Evolutionary conservation across 495 filamentous ascomycete species (phyloP), one percentile per base, ranked within the genome.

Genomic region (Usnea hakonensis): DNA sequence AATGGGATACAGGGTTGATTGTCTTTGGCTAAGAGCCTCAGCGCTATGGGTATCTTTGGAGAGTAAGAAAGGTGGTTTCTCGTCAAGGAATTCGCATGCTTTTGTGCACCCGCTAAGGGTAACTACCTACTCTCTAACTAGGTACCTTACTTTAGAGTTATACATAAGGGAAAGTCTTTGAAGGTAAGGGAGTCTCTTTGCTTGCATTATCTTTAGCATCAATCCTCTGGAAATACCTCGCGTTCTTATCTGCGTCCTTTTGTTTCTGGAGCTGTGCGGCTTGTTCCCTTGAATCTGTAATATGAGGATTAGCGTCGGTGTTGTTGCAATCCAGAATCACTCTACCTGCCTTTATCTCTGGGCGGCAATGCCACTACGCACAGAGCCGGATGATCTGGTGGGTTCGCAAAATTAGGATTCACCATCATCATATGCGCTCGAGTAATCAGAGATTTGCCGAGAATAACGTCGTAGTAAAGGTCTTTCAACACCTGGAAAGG

Each of bases 351-450:
- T 58, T 58, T 58, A 16, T 58, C 40, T 46, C 46, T 58, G 16
- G 57, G 57, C 17, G 28, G 40, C 35, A 58, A 40, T 32, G 32
- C 41, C 40, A 58, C 46, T 30, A 58, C 35, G 41, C 57, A 58
- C 40, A 58, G 19, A 36, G 26, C 57, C 38, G 26, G 23, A 46
- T 58, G 57, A 6, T 48, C 19, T 23, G 40, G 57, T 35, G 57
- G 57, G 17, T 58, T 35, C 37, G 57, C 57, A 6, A 48, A 58
- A 28, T 58, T 32, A 3, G 57, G 57, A 9, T 58, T 58, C 38
- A 58, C 41, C 57, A 58, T 58, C 57, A 58, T 58, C 57, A 58
- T 58, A 35, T 58, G 57, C 40, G 57, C 57, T 16, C 28, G 10
- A 14, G 40, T 32, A 38, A 58, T 58, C 40, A 46, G 26, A 28